Conservation (phyloP, 1,139 yeast species). For the Taphrina communis region DNA sequence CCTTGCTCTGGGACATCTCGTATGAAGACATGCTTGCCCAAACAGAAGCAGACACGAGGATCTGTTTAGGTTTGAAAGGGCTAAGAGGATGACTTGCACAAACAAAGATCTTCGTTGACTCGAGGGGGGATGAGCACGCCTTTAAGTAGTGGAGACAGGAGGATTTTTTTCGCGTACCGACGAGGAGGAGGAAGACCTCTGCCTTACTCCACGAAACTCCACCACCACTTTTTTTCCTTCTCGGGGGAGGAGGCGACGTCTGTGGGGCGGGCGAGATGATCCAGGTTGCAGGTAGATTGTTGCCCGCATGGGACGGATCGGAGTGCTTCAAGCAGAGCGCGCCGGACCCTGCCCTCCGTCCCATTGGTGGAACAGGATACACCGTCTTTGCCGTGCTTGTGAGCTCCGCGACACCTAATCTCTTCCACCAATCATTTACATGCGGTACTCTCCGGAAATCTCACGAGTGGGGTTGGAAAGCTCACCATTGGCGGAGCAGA, state of each 20-base stretch:
- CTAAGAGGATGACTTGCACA: neutral
- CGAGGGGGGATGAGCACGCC: slow-evolving; percentile 3
- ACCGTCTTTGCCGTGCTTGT: neutral
- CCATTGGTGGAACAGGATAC: neutral
- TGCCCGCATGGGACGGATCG: slow-evolving; percentile 8
- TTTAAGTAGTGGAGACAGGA: slow-evolving; percentile 8
- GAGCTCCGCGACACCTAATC: neutral
- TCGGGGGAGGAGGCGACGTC: neutral
- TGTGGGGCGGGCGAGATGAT: neutral
- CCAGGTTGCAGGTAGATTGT: slow-evolving; percentile 10
- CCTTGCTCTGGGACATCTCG: slow-evolving; percentile 21
- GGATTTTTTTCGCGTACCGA: neutral
- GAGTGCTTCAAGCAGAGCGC: neutral
- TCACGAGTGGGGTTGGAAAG: neutral
- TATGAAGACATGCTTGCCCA: slow-evolving; percentile 15
- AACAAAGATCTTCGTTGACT: neutral
- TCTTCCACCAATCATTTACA: neutral
- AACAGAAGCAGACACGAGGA: neutral
- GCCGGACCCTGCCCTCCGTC: neutral
- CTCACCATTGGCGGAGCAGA: slow-evolving; percentile 2
- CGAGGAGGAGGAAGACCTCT: neutral
- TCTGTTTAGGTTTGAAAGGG: neutral
- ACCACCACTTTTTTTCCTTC: neutral
- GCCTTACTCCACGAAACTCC: slow-evolving; percentile 9
- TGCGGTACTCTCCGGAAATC: neutral